Base-by-base conservation (phyloP, 1,284 basidiomycete genomes). In the Irpex sp. region DNA sequence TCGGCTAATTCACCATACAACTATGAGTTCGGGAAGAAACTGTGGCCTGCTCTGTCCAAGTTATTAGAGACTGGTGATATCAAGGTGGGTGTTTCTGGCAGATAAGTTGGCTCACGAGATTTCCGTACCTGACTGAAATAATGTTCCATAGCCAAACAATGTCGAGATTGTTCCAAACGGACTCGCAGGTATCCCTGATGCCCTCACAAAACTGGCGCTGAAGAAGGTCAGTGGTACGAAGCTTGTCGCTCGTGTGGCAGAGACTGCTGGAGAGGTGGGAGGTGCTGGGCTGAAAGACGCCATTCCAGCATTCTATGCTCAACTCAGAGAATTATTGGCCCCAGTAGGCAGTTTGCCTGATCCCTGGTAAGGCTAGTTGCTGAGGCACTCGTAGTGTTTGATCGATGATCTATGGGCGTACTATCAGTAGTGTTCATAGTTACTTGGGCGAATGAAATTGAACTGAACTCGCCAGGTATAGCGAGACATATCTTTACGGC, bases 81-180 rank as follows among this genome's bases (percentile, higher is more conserved):
- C 28, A 60, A 60, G 59, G 66, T 33, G 28, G 28, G 28, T 33
- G 7, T 33, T 33, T 33, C 28, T 33, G 28, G 28, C 7, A 33
- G 28, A 33, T 67, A 51, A 10, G 58, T 60, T 16, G 14, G 14
- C 18, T 16, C 45, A 16, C 14, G 14, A 16, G 14, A 4, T 16
- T 47, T 16, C 18, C 45, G 18, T 8, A 19, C 16, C 5, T 47
- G 18, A 47, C 45, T 19, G 18, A 14, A 33, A 33, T 33, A 33
- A 33, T 4, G 12, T 45, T 45, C 12, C 19, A 19, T 51, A 61
- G 59, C 59, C 59, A 56, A 61, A 61, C 55, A 64, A 62, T 14
- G 68, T 73, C 0, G 69, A 73, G 64, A 57, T 72, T 21, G 61
- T 73, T 16, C 68, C 71, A 0, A 63, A 63, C 36, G 73, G 73